Evolutionary conservation across 176 grass and related monocot species (phyloP), one percentile per base, ranked within the genome.

Genomic region (Elaeis guineensis): DNA sequence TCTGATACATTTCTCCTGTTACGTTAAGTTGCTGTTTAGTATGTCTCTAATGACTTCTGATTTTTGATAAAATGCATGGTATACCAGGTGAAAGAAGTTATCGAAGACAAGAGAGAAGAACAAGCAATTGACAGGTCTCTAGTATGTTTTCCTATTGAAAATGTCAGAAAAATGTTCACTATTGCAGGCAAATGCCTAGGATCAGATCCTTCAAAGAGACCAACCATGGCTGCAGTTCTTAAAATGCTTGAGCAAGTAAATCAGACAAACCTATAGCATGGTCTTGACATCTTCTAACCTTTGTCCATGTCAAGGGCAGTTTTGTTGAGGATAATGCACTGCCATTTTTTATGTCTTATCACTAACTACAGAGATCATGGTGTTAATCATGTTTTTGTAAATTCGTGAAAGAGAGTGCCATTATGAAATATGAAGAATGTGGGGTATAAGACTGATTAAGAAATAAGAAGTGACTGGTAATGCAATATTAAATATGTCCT

Each of bases 151-250:
- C 62, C 72, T 4, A 62, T 65, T 25, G 71, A 83, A 28, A 64
- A 97, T 19, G 58, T 85, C 44, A 88, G 57, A 65, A 61, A 81
- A 48, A 51, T 83, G 2, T 88, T 91, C 55, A 1, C 20, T 9
- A 59, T 91, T 18, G 87, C 78, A 2, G 78, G 83, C 60, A 85
- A 65, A 69, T 97, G 92, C 75, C 81, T 85, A 19, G 81, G 85
- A 50, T 63, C 62, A 22, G 84, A 97, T 63, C 92, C 87, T 12
- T 64, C n/a, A 14, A 79, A 61, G 16, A 78, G 83, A 15, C 81
- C 81, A 52, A 75, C 81, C 16, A 91, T 97, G 92, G 69, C 62
- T 51, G 69, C 85, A 4, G 83, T 97, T 8, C 69, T 77, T 21
- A 85, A 77, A 25, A 83, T 85, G 73, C 84, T 91, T 0, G 83